Percentiles rank a stretch among this genome's conserved stretches.
phyloP scores from a whole-genome alignment of 164 flowering plant species.

The Hamamelis virginiana region DNA sequence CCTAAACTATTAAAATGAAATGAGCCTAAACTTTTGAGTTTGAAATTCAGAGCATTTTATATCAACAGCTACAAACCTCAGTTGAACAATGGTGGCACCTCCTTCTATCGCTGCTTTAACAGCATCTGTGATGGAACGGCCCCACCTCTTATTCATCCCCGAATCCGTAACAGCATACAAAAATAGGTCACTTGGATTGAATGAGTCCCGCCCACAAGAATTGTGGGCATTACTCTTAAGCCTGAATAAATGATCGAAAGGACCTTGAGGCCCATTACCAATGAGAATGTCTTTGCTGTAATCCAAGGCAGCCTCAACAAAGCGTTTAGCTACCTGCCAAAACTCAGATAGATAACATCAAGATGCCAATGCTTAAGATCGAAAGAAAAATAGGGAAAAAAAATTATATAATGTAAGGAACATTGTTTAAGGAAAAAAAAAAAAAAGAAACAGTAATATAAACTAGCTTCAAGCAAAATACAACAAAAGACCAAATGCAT shows the following conservation, averaged over 20 bases:
- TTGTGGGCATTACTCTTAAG: conserved; percentile 35
- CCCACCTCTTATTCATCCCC: conserved; percentile 84
- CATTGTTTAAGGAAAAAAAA: background rate
- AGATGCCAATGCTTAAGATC: too few species aligned
- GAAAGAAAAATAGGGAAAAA: background rate
- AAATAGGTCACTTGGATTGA: conserved; percentile 62
- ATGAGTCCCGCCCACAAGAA: conserved; percentile 24
- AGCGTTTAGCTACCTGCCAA: conserved; percentile 76
- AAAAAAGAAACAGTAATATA: too few species aligned
- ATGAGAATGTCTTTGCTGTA: conserved; percentile 79
- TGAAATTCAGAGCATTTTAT: background rate
- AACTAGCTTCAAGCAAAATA: background rate
- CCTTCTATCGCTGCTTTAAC: conserved; percentile 90
- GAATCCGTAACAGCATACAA: conserved; percentile 93
- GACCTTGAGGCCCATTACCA: conserved; percentile 89
- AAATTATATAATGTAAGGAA: too few species aligned
- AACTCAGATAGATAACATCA: conserved; percentile 13
- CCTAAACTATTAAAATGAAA: too few species aligned
- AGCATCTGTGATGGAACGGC: conserved; percentile 74
- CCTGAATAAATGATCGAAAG: conserved; percentile 76
- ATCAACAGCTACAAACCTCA: conserved; percentile 55
- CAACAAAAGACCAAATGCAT: background rate
- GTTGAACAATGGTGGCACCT: conserved; percentile 89
- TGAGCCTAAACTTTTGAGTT: background rate
- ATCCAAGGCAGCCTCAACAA: conserved; percentile 67